These are phyloP conservation scores for Pleurotus ostreatus DNA, from an alignment of 768 basidiomycete genomes.

Conservation along the genomic window DNA sequence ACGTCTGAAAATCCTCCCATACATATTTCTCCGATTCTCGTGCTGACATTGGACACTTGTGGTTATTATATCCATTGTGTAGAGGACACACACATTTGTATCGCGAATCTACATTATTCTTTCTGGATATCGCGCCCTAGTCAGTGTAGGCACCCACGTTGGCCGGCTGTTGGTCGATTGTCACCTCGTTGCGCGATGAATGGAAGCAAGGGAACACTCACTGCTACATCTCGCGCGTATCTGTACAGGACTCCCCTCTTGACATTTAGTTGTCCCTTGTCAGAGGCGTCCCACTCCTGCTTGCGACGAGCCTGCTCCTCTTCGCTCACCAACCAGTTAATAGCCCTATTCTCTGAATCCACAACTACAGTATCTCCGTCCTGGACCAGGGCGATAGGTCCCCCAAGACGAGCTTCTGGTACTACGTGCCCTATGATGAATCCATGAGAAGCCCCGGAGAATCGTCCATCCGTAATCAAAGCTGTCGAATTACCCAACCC, in stretches of 20 bases:
- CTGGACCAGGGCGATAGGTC: slow-evolving; percentile 82
- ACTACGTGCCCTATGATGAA: slow-evolving; percentile 57
- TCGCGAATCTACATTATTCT: neutral
- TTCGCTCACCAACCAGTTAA: slow-evolving; percentile 72
- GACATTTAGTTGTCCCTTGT: slow-evolving; percentile 60
- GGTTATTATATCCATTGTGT: neutral
- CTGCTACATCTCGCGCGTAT: slow-evolving; percentile 84
- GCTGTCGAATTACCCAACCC: slow-evolving; percentile 76
- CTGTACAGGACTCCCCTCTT: slow-evolving; percentile 72
- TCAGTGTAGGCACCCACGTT: slow-evolving; percentile 82
- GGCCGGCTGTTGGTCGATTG: slow-evolving; percentile 53
- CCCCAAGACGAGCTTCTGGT: slow-evolving; percentile 69
- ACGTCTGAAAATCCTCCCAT: slow-evolving; percentile 8
- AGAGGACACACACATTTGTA: neutral
- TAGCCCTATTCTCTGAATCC: slow-evolving; percentile 59
- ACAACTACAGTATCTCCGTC: slow-evolving; percentile 81
- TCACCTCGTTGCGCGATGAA: slow-evolving; percentile 3
- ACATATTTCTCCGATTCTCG: no score
- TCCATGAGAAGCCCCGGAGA: slow-evolving; percentile 71
- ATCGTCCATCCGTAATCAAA: slow-evolving; percentile 85
- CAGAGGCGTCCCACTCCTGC: slow-evolving; percentile 67
- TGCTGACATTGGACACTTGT: neutral
- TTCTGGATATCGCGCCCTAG: slow-evolving; percentile 24
- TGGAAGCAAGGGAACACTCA: slow-evolving; percentile 36
- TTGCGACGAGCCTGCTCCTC: slow-evolving; percentile 58